A percentile compares a stretch with the other conserved stretches of the same genome.
Conservation (phyloP, 306 rosid species). For the Lathyrus tuberosus region DNA sequence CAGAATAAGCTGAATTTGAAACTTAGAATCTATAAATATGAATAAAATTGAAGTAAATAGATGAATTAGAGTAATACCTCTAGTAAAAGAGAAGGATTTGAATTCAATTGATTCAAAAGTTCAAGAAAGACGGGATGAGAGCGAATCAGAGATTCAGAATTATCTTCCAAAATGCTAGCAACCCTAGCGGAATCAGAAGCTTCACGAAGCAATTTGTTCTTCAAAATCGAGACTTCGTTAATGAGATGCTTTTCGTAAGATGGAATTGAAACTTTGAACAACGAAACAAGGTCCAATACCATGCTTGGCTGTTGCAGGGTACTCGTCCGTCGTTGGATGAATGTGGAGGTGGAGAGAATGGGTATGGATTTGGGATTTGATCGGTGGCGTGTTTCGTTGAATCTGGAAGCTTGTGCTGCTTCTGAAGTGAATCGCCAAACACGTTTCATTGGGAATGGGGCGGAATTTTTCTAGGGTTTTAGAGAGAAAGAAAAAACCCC, state of each 20-base stretch:
- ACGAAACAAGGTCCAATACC: not conserved
- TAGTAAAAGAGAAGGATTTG: conserved; percentile 53
- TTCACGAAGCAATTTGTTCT: conserved; percentile 43
- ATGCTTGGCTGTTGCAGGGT: not conserved
- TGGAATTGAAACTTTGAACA: conserved; percentile 14
- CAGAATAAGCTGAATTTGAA: not conserved
- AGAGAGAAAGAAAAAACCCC: not conserved
- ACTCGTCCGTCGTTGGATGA: not conserved
- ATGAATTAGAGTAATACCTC: not conserved
- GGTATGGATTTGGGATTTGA: not conserved
- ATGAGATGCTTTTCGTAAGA: conserved; percentile 8
- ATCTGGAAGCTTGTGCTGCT: conserved; percentile 43
- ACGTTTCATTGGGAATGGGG: conserved; percentile 55
- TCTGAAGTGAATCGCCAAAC: conserved; percentile 53
- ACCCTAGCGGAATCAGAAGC: conserved; percentile 24
- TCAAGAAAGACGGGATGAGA: conserved; percentile 32
- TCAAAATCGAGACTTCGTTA: conserved; percentile 35
- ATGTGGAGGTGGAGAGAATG: conserved; percentile 2
- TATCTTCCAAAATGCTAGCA: conserved; percentile 37
- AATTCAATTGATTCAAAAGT: conserved; percentile 57
- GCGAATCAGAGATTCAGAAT: conserved; percentile 32
- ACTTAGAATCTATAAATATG: not conserved
- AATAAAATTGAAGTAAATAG: not conserved
- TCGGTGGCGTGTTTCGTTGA: not conserved
- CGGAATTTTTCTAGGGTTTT: conserved; percentile 8